Evolutionary conservation across 371 early-diverging fungal species (phyloP), one percentile per base, ranked within the genome.

Genomic region (Rhizopus stolonifer): DNA sequence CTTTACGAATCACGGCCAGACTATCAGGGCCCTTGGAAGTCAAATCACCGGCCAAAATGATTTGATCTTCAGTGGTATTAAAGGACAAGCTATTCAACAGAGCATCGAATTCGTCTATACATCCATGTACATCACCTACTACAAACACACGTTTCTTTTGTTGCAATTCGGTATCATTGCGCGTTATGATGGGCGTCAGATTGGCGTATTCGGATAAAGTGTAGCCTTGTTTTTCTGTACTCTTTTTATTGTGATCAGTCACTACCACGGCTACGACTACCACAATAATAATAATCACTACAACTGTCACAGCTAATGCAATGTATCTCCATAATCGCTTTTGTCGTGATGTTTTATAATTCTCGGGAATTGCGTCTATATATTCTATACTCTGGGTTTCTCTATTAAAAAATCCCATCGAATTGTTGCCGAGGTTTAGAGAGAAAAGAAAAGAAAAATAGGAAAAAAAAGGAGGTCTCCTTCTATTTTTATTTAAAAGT

Each of bases 61-160:
- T 38, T 46, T 73, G 74, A 56, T 89, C 89, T 7, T 44, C 53
- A 1, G 48, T 36, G 5, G 59, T 53, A 31, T 75, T 65, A 26
- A 60, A 86, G 3, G 67, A 21, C 15, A 88, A 56, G 18, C 67
- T 60, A 0, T 66, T 57, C 2, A 90, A 45, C 1, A 88, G 69
- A 8, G 49, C 22, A 6, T 79, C 61, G 2, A 90, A 57, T 46
- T 87, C 86, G 1, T 62, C 56, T 0, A 81, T 29, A 29, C 81
- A 73, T 2, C 89, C 90, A 45, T 90, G 90, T 36, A 90, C 70
- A 52, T 90, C 90, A 3, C 90, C 90, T 22, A 90, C 64, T 15
- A 90, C 73, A 33, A 86, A 70, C 22, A 89, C 56, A 9, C 86
- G 74, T 32, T 73, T 55, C 11, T 65, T 69, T 23, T 50, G 50